Conservation (phyloP, 2,329 filamentous ascomycete genomes). For the Trichophyton equinum region DNA sequence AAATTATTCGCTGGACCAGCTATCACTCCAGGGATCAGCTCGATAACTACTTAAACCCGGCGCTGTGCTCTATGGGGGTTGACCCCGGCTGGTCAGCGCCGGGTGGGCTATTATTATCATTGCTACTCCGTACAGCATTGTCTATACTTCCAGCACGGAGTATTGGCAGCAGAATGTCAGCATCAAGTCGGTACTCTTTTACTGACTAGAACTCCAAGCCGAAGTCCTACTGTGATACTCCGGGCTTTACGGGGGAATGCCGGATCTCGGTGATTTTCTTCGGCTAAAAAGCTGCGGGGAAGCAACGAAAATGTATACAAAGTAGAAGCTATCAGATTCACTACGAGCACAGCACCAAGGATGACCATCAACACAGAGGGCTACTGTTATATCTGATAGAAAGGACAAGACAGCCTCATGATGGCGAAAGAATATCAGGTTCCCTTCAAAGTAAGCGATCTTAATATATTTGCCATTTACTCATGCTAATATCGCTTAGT, state of each 20-base stretch:
- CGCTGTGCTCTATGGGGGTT: neutral
- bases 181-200: neutral
- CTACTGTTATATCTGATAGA: neutral
- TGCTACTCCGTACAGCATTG: neutral
- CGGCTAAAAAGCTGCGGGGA: slow-evolving; percentile 1
- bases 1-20: neutral
- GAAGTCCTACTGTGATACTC: neutral
- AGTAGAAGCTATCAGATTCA: too few relatives aligned
- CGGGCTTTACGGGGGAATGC: neutral
- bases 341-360: neutral
- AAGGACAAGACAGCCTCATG: neutral
- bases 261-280: neutral
- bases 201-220: too few relatives aligned
- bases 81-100: neutral
- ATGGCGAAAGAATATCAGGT: slow-evolving; percentile 27
- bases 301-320: neutral
- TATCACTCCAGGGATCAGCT: neutral
- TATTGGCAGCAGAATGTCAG: neutral
- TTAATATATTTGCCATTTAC: neutral
- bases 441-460: slow-evolving; percentile 25
- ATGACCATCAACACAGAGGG: neutral
- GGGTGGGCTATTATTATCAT: neutral
- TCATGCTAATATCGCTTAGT: slow-evolving; percentile 16
- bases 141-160: neutral
- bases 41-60: neutral